Evolutionary conservation across 768 basidiomycete genomes (phyloP).

Genomic region (Lentinula raphanica): DNA sequence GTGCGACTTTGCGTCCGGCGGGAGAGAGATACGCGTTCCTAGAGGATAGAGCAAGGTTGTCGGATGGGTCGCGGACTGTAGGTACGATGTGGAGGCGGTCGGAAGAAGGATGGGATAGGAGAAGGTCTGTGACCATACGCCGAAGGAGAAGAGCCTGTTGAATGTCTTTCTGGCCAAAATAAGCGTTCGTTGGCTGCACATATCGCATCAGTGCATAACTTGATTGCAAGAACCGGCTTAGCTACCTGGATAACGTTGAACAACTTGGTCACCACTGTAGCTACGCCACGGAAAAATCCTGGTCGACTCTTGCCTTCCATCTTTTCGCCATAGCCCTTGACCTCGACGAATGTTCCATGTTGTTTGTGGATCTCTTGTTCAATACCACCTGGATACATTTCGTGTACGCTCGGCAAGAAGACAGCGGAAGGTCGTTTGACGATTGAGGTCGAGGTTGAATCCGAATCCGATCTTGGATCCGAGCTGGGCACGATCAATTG

Average conservation of each 20-base stretch:
- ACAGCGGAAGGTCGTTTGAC: constrained; percentile 55
- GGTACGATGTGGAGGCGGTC: constrained; percentile 81
- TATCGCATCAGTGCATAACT: neutral
- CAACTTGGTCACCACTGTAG: constrained; percentile 90
- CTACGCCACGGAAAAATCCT: constrained; percentile 91
- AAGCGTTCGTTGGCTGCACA: constrained; percentile 78
- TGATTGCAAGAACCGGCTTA: constrained; percentile 14
- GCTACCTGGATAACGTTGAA: constrained; percentile 90
- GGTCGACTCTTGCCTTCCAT: constrained; percentile 91
- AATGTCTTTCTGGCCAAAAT: constrained; percentile 98
- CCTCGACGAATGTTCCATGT: constrained; percentile 86
- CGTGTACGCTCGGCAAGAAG: constrained; percentile 72
- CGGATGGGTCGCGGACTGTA: constrained; percentile 63
- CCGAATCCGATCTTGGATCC: neutral
- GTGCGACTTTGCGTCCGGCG: constrained; percentile 59
- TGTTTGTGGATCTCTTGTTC: constrained; percentile 68
- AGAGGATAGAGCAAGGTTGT: constrained; percentile 82
- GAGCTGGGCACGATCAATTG: constrained; percentile 15
- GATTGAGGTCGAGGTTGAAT: neutral
- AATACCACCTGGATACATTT: constrained; percentile 94
- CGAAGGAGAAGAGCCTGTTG: constrained; percentile 89
- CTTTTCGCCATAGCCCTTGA: constrained; percentile 85
- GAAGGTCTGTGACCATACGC: constrained; percentile 71
- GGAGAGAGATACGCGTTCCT: constrained; percentile 78
- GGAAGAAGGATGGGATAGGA: constrained; percentile 71